A percentile compares a stretch with the other conserved stretches of the same genome.
Evolutionary conservation across 179 eudicot species (phyloP).

Genomic region (Gypsophila paniculata): DNA sequence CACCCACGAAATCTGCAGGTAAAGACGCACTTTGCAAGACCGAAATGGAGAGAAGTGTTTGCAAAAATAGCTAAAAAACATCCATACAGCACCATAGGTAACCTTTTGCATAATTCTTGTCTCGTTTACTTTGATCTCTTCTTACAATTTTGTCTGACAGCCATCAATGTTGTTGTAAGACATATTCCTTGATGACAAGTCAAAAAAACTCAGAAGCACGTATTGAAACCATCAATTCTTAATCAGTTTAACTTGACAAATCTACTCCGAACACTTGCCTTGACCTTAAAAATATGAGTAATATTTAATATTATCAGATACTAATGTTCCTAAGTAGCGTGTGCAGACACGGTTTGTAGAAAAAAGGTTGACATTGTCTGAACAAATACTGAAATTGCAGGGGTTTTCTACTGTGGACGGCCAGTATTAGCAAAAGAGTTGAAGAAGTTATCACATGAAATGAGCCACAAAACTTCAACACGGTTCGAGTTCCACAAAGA

Average conservation of each 20-base stretch:
- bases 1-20: slow-evolving; percentile 51
- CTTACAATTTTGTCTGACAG: slow-evolving; percentile 13
- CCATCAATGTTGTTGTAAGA: neutral
- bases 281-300: neutral
- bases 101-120: neutral
- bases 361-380: neutral
- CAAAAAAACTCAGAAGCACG: slow-evolving; percentile 9
- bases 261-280: neutral
- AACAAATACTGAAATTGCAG: slow-evolving; percentile 39
- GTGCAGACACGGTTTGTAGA: neutral
- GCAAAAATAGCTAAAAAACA: slow-evolving; percentile 67
- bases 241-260: slow-evolving; percentile 18
- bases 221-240: neutral
- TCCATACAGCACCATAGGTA: slow-evolving; percentile 81
- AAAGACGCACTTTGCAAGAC: slow-evolving; percentile 93
- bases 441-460: slow-evolving; percentile 63
- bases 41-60: slow-evolving; percentile 91
- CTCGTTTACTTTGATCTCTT: neutral
- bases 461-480: slow-evolving; percentile 70
- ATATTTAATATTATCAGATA: too few species aligned
- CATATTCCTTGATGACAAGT: slow-evolving; percentile 18
- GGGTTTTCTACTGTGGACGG: slow-evolving; percentile 93
- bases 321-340: neutral
- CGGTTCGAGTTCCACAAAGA: slow-evolving; percentile 93
- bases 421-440: slow-evolving; percentile 83